Conservation (phyloP, 2,329 filamentous ascomycete species). For the Mycosphaerelloides madeirae region DNA sequence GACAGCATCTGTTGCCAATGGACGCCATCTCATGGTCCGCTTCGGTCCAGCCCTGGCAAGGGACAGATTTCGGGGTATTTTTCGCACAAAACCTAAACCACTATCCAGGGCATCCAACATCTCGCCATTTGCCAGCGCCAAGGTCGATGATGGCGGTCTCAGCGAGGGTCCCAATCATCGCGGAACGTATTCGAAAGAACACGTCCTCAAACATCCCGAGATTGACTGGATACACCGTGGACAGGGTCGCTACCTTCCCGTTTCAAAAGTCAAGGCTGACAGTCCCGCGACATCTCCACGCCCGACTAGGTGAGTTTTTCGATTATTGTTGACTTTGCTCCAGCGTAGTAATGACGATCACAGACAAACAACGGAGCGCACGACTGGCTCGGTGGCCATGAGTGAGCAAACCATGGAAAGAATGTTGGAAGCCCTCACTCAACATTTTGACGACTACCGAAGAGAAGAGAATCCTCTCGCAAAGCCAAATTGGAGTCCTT, state of each 20-base stretch:
- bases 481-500: slow-evolving; percentile 16
- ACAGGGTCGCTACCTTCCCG: slow-evolving; percentile 31
- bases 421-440: slow-evolving; percentile 11
- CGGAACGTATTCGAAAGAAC: slow-evolving; percentile 30
- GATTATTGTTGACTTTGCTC: neutral
- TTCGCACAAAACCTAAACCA: slow-evolving; percentile 10
- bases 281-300: slow-evolving; percentile 6
- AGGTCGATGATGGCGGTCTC: slow-evolving; percentile 2
- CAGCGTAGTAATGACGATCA: slow-evolving; percentile 2
- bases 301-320: slow-evolving; percentile 14
- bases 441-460: slow-evolving; percentile 14
- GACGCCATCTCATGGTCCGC: slow-evolving; percentile 7
- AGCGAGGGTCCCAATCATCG: slow-evolving; percentile 27
- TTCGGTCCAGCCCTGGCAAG: slow-evolving; percentile 10
- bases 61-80: slow-evolving; percentile 12
- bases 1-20: slow-evolving; percentile 1
- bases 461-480: slow-evolving; percentile 14
- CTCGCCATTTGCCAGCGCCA: neutral
- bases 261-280: slow-evolving; percentile 14
- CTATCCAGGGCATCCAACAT: slow-evolving; percentile 4
- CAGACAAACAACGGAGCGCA: slow-evolving; percentile 13
- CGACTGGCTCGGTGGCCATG: slow-evolving; percentile 7
- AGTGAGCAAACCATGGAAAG: slow-evolving; percentile 10
- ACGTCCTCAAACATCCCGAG: slow-evolving; percentile 28
- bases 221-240: slow-evolving; percentile 32